Evolutionary conservation across 2,329 filamentous ascomycete genomes (phyloP), one percentile per base, ranked within the genome.

Genomic region (Fusarium nematophilum): DNA sequence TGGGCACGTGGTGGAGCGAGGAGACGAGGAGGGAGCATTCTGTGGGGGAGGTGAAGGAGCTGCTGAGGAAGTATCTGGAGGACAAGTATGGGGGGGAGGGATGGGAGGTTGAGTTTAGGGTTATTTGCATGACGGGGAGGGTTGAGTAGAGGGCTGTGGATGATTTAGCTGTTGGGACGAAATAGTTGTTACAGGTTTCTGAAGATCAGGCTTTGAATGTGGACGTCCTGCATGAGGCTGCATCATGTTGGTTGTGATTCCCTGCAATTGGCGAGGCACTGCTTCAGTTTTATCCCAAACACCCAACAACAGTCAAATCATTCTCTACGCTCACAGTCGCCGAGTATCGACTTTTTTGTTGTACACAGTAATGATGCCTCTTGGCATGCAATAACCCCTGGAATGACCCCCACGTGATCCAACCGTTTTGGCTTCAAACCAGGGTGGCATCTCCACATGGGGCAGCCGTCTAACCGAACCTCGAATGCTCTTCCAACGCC

Each of bases 1-100:
- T 75, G 46, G 72, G 68, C 14, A 61, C 69, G 31, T 73, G 69
- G 45, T 81, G 79, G 77, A 73, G 70, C 26, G 76, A 79, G 59
- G 75, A 79, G 64, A 62, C 66, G 56, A 64, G 70, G 58, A 62
- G 57, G 31, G 74, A 72, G 54, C 75, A 77, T 57, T 51, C 69
- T 6, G n/a, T 59, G 23, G 72, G 75, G 2, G 79, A 80, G 62
- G 74, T 78, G 1, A 70, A 66, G 48, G 68, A 45, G 15, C 29
- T 76, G 65, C 31, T 81, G 11, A 71, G 62, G 62, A 66, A 65
- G 31, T 71, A 76, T 59, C 50, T 82, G 31, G 70, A 72, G 43
- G 71, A 77, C 34, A 82, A 79, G 67, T 71, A 81, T 47, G 62
- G 25, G 2, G 69, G 67, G 0, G 43, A 67, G 23, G 69, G 66